A percentile compares a stretch with the other conserved stretches of the same genome.
phyloP scores from a whole-genome alignment of 2,329 filamentous ascomycete genomes.

The Pestalotiopsis sp. region DNA sequence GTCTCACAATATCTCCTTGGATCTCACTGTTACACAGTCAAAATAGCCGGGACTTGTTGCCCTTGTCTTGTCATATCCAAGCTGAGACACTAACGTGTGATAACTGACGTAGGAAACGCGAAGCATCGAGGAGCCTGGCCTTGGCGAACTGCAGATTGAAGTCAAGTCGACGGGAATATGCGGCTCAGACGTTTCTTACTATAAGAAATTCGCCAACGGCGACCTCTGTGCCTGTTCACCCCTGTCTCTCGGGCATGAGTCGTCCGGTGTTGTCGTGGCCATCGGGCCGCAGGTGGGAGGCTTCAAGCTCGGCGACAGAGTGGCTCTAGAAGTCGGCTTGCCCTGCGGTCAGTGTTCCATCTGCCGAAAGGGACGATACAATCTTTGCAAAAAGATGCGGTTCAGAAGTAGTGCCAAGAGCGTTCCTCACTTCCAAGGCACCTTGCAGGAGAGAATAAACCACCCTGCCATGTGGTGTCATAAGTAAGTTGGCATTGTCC shows the following conservation, averaged over 20 bases:
- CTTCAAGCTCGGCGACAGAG: constrained; percentile 58
- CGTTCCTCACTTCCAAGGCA: constrained; percentile 66
- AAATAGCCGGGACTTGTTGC: not conserved
- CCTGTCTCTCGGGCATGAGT: constrained; percentile 66
- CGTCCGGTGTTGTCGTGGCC: constrained; percentile 59
- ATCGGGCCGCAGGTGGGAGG: constrained; percentile 55
- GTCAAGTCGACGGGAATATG: constrained; percentile 70
- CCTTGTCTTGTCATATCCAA: constrained; percentile 2
- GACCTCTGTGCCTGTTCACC: constrained; percentile 69
- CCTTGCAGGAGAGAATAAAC: constrained; percentile 64
- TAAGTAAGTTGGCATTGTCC: constrained; percentile 45
- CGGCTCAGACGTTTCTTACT: constrained; percentile 72
- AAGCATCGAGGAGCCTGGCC: constrained; percentile 47
- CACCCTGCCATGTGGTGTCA: constrained; percentile 65
- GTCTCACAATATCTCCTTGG: constrained; percentile 9
- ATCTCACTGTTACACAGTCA: constrained; percentile 33
- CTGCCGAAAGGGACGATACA: constrained; percentile 58
- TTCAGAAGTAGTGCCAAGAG: constrained; percentile 66
- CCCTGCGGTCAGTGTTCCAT: constrained; percentile 39
- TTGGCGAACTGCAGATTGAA: constrained; percentile 65
- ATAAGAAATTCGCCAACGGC: constrained; percentile 73
- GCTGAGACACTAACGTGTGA: constrained; percentile 14
- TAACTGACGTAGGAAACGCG: constrained; percentile 48
- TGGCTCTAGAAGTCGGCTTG: constrained; percentile 45
- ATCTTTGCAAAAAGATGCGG: constrained; percentile 63